Percentiles rank a stretch among this genome's conserved stretches.
Evolutionary conservation across 2,329 filamentous ascomycete species (phyloP).

Genomic region (Alternaria solani): DNA sequence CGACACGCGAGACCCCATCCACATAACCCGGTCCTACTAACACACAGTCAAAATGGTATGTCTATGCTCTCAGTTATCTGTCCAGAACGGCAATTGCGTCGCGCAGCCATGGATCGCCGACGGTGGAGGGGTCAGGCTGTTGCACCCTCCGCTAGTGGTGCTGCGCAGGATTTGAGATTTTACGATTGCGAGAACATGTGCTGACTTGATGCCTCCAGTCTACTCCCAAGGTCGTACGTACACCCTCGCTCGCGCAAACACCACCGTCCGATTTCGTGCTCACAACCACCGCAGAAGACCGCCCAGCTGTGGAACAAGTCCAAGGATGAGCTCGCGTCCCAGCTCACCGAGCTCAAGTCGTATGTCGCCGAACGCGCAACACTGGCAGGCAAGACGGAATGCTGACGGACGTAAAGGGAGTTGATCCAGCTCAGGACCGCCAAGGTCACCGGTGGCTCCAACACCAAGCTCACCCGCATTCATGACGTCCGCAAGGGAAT

Average conservation of each 20-base stretch:
- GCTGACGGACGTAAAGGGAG: slow-evolving; percentile 63
- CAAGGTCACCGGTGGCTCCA: slow-evolving; percentile 93
- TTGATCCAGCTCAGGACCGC: slow-evolving; percentile 95
- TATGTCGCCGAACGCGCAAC: slow-evolving; percentile 32
- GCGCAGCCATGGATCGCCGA: slow-evolving; percentile 19
- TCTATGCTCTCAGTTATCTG: slow-evolving; percentile 28
- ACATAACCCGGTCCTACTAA: slow-evolving; percentile 49
- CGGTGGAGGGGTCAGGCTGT: slow-evolving; percentile 24
- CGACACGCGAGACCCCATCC: slow-evolving; percentile 51
- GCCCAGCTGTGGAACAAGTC: slow-evolving; percentile 97
- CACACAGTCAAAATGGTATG: slow-evolving; percentile 51
- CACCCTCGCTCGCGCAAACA: slow-evolving; percentile 21
- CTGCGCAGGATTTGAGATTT: slow-evolving; percentile 33
- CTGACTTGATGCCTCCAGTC: slow-evolving; percentile 58
- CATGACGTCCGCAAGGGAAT: slow-evolving; percentile 99
- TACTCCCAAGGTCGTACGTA: slow-evolving; percentile 68
- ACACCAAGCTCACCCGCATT: slow-evolving; percentile 81
- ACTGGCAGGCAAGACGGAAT: slow-evolving; percentile 22
- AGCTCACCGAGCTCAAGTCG: slow-evolving; percentile 51
- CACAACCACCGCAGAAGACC: slow-evolving; percentile 69
- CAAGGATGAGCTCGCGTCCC: slow-evolving; percentile 97
- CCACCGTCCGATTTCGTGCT: slow-evolving; percentile 46
- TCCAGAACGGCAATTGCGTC: slow-evolving; percentile 14
- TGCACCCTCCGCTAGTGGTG: slow-evolving; percentile 26
- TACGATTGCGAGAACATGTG: slow-evolving; percentile 22